Conservation (phyloP, 2,329 filamentous ascomycete species). For the Monosporascus sp. region DNA sequence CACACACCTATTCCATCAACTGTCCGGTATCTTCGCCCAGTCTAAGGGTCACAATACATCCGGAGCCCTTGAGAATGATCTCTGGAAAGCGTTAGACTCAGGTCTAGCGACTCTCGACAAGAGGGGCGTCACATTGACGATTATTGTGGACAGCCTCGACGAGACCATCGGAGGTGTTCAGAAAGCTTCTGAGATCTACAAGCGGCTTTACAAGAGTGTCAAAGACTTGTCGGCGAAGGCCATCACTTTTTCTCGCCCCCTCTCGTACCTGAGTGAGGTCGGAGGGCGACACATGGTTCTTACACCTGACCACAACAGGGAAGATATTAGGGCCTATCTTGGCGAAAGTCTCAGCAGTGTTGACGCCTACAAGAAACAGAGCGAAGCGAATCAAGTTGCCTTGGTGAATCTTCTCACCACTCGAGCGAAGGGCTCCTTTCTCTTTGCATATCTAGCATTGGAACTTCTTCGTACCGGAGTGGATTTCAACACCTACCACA, state of each 20-base stretch:
- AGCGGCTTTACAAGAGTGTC: conserved; percentile 24
- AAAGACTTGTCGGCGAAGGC: conserved; percentile 22
- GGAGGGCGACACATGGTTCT: conserved; percentile 26
- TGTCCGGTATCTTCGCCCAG: conserved; percentile 21
- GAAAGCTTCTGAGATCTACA: conserved; percentile 23
- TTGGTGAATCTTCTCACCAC: conserved; percentile 24
- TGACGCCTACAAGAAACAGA: conserved; percentile 15
- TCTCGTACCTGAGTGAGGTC: conserved; percentile 24
- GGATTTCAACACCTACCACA: conserved; percentile 17
- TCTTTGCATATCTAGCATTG: conserved; percentile 31
- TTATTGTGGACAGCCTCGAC: conserved; percentile 34
- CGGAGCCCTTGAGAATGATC: conserved; percentile 21
- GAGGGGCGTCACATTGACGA: conserved; percentile 21
- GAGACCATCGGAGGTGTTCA: conserved; percentile 22
- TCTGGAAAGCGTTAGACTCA: conserved; percentile 30
- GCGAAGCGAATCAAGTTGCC: conserved; percentile 13
- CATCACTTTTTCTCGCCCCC: conserved; percentile 30
- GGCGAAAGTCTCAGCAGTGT: conserved; percentile 18
- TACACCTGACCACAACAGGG: conserved; percentile 24
- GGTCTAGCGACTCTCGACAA: conserved; percentile 27
- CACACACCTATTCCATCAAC: conserved; percentile 26
- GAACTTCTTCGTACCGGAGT: conserved; percentile 20
- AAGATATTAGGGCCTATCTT: conserved; percentile 29
- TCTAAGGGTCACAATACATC: conserved; percentile 16
- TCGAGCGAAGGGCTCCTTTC: conserved; percentile 30